Percentiles rank a stretch among this genome's conserved stretches.
Evolutionary conservation across 2,329 filamentous ascomycete genomes (phyloP).

Genomic region (Teratosphaeria pseudoeucalypti): DNA sequence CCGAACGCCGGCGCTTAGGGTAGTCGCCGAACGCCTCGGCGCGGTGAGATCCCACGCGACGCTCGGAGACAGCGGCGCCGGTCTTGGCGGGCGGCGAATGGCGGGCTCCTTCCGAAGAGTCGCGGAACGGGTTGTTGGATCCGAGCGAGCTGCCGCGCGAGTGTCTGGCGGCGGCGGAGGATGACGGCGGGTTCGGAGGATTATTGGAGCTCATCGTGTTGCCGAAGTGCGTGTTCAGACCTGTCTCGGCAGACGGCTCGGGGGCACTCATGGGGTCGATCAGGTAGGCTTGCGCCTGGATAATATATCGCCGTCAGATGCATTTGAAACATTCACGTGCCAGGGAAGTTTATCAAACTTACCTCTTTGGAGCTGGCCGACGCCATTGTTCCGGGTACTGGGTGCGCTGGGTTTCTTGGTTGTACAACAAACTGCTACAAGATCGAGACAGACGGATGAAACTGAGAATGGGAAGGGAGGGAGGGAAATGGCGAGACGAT

Average conservation of each 20-base stretch:
- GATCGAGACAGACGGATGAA: neutral
- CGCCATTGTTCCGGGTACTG: neutral
- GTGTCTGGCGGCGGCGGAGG: slow-evolving; percentile 22
- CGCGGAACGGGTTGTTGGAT: slow-evolving; percentile 36
- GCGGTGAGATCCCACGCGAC: slow-evolving; percentile 39
- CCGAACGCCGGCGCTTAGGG: slow-evolving; percentile 1
- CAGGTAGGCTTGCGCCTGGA: slow-evolving; percentile 42
- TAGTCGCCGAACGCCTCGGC: slow-evolving; percentile 30
- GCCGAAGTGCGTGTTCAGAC: slow-evolving; percentile 49
- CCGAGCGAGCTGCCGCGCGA: slow-evolving; percentile 24
- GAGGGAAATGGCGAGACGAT: neutral
- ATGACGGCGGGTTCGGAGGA: slow-evolving; percentile 15
- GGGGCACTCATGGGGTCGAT: slow-evolving; percentile 60
- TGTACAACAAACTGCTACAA: neutral
- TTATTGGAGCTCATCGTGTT: slow-evolving; percentile 32
- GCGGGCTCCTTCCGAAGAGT: slow-evolving; percentile 5
- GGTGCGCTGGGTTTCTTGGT: neutral
- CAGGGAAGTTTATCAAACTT: neutral
- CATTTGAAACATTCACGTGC: neutral
- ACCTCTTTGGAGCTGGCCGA: slow-evolving; percentile 4
- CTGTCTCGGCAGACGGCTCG: slow-evolving; percentile 57
- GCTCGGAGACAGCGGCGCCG: slow-evolving; percentile 36
- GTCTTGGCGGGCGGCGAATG: slow-evolving; percentile 17
- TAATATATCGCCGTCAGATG: neutral
- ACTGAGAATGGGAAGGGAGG: neutral